Conservation (phyloP, 805 yeast species). For the Wickerhamiella spandovensis region DNA sequence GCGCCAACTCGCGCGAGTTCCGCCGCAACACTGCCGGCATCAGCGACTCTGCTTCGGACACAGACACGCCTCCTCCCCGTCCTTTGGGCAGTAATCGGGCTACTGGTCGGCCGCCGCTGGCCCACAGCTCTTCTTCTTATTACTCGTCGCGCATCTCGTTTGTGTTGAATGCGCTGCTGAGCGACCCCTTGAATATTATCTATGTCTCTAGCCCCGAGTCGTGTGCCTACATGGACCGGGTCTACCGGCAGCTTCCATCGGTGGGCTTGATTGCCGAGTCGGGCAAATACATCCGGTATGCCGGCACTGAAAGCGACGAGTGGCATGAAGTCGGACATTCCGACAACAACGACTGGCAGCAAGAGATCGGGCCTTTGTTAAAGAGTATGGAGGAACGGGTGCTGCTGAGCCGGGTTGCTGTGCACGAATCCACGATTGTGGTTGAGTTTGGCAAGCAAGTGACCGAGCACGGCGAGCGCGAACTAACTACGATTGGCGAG, state of each 20-base stretch:
- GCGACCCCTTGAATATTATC: constrained; percentile 49
- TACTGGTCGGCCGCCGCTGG: background rate
- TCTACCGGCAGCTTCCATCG: constrained; percentile 52
- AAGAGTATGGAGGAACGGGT: constrained; percentile 56
- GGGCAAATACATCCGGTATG: constrained; percentile 57
- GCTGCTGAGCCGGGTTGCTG: constrained; percentile 62
- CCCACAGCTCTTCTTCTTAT: constrained; percentile 7
- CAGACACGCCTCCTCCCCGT: background rate
- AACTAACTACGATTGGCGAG: constrained; percentile 63
- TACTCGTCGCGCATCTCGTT: constrained; percentile 24
- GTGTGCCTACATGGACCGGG: constrained; percentile 48
- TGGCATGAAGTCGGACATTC: constrained; percentile 54
- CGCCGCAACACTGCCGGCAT: background rate
- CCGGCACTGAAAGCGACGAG: constrained; percentile 20
- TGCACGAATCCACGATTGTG: constrained; percentile 63
- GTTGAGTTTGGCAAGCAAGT: constrained; percentile 58
- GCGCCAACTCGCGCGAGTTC: background rate
- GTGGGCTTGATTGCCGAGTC: constrained; percentile 82
- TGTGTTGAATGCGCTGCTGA: constrained; percentile 45
- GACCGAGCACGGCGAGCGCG: constrained; percentile 43
- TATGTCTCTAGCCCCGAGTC: constrained; percentile 58
- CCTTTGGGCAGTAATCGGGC: too few species aligned
- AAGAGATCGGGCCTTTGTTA: constrained; percentile 40
- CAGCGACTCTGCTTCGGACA: background rate
- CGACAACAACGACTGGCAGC: constrained; percentile 37